Evolutionary conservation across 768 basidiomycete species (phyloP), one percentile per base, ranked within the genome.

Genomic region (Rossbeevera mucosa): DNA sequence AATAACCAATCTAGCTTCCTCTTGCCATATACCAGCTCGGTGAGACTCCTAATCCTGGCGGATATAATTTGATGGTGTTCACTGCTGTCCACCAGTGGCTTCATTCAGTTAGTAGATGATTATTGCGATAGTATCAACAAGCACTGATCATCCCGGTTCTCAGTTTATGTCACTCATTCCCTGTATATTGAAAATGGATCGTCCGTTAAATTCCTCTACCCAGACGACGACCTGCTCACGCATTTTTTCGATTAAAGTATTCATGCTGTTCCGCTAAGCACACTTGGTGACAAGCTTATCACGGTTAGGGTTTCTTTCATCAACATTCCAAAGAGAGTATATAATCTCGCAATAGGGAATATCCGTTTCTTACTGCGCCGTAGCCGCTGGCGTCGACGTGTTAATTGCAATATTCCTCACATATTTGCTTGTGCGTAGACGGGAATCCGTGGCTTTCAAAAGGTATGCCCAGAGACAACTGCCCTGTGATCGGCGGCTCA

Each of bases 331-430:
- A 21, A 26, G 14, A 18, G 1, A 28, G 20, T 20, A 22, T 4
- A 24, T 31, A 47, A 8, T 30, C 38, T n/a, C 24, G 44, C 28
- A 7, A 36, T 38, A 50, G 48, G 40, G 20, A 14, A 20, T 50
- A 42, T 50, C 48, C 9, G 29, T 50, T 28, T 50, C 48, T 8
- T 42, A 50, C 16, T 50, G 48, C 48, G 7, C 40, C 21, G 48
- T 50, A 3, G 48, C 40, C 1, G 38, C 48, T 20, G 14, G 18
- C 20, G 48, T 50, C 9, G 48, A 50, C 40, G 48, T 50, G 9
- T 1, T 30, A 7, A 42, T 50, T 13, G 40, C 48, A 42, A 30
- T 40, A 7, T 50, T 50, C 40, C 40, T 50, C 28, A 50, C 48
- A 11, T 42, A 24, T 25, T 24, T 50, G 7, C 44, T 29, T 26